Base-by-base conservation (phyloP, 306 rosid species). In the Pyrus pyrifolia region DNA sequence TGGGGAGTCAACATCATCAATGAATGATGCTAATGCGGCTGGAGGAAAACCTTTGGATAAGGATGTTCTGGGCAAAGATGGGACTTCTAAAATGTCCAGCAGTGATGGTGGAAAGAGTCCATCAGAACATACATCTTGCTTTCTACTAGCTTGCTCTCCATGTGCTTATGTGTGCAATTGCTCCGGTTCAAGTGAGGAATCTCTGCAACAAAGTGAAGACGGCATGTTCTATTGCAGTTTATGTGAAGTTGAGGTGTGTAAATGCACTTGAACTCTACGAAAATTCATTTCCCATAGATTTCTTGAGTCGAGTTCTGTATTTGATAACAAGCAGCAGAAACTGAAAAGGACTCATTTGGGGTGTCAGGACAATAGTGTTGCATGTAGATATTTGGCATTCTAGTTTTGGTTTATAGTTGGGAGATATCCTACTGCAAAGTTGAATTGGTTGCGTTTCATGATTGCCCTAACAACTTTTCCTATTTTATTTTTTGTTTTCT, bases 221-320 rank as follows among this genome's bases (percentile, higher is more conserved):
- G 97, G 97, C 86, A 92, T 89, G 97, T 92, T 95, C 86, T 95
- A 85, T 78, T 95, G 99, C 88, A 95, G 93, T 81, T 86, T 95
- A 86, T 95, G 99, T 86, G 97, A 95, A 90, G 99, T 92, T 76
- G 99, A 95, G 99, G 97, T 95, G 80, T 38, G 96, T 83, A 49
- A 67, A 78, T 27, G 74, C 69, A 72, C 79, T 75, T 81, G 38
- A 11, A 51, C 57, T 78, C 23, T 25, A 14, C 67, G 14, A 19
- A 76, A 11, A 8, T 4, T 73, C 78, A 8, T 40, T 52, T 11
- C 11, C 58, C 57, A 30, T 38, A 51, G 5, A 57, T 40, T 30
- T 68, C 18, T 67, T 69, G 44, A n/a, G 27, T 9, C 17, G 15
- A 70, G 21, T 52, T 81, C 19, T 44, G 35, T 64, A 62, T 38